Base-by-base conservation (phyloP, 202 grass and related monocot species). In the Carex sylvatica region DNA sequence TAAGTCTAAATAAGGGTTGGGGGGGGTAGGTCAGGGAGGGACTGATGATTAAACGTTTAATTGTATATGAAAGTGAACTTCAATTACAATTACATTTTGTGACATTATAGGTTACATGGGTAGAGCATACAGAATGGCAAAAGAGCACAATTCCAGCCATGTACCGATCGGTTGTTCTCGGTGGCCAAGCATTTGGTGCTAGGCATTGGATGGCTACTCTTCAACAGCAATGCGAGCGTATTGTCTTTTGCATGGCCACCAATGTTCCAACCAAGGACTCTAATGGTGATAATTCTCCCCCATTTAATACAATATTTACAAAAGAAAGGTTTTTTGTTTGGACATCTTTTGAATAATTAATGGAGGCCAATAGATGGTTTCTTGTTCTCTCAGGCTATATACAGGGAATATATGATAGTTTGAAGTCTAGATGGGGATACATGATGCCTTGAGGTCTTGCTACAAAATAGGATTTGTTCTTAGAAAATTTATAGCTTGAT, bases 161-260 rank as follows among this genome's bases (percentile, higher is more conserved):
- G 81, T 97, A 88, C 49, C 81, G 88, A 16, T 23, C 90, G 35
- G 65, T 83, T 42, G 76, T 88, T 54, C 76, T 83, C 4, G 84
- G 83, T 68, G 90, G 90, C 46, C 72, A 90, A 81, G 90, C 90
- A 15, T 97, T 97, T 90, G 92, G 88, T 3, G 94, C 94, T 22
- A 88, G 85, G 30, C 94, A 88, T 20, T 97, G 91, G 92, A 80
- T 94, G 85, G 88, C 91, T 47, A 35, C 88, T 65, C 88, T 97
- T 53, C 83, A 85, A 78, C 83, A 91, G 79, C 94, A 92, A 71
- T 92, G 92, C 74, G 94, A 97, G 79, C 85, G 92, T 52, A 72
- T 61, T 78, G 90, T 97, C 36, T 94, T 97, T 89, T 94, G 80
- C 49, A 85, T 92, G 91, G 94, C 90, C 52, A 94, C 94, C 47